Evolutionary conservation across 352 stramenopile genomes (phyloP), one percentile per base, ranked within the genome.

Genomic region (Phytophthora palmivora): DNA sequence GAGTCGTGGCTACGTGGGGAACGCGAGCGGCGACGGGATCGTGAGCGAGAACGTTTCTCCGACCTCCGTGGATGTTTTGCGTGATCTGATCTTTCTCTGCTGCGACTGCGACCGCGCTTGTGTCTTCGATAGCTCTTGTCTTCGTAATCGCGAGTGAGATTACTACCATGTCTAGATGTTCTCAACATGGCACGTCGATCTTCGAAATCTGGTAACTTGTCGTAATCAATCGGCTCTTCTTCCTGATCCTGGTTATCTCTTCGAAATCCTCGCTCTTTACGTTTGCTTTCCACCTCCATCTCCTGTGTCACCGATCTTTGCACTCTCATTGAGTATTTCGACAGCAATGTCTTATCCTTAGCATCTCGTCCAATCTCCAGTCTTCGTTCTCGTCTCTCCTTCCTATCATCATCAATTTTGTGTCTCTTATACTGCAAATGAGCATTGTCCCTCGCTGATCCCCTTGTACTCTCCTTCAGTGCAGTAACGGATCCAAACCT

Each of bases 151-250:
- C 42, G 61, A 32, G 50, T 50, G 14, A 24, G 45, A 19, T 30
- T 39, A 36, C 36, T 32, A 53, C 46, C 21, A 21, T 46, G 37
- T 22, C 42, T 53, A 11, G 46, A 66, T 30, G 21, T 50, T 26
- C 60, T 71, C 3, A 49, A 57, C n/a, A 57, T 72, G 2, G 51
- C 53, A n/a, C 67, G 47, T 21, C 70, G 64, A 14, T 86, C 76
- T 51, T 89, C 79, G 63, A 91, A 91, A 53, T 88, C 74, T 0
- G 83, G 84, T 8, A 95, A 36, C 44, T 88, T 92, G 6, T 84
- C 79, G 48, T 92, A 94, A 42, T 95, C 80, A n/a, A 94, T 92
- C 4, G 79, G 78, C 52, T 82, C 76, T 0, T 93, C 82, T 0
- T 91, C 80, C 6, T 82, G 72, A 2, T 73, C 68, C 9, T 71